These are phyloP conservation scores for Telfairia occidentalis DNA, from an alignment of 331 rosid species.

Conservation along the genomic window DNA sequence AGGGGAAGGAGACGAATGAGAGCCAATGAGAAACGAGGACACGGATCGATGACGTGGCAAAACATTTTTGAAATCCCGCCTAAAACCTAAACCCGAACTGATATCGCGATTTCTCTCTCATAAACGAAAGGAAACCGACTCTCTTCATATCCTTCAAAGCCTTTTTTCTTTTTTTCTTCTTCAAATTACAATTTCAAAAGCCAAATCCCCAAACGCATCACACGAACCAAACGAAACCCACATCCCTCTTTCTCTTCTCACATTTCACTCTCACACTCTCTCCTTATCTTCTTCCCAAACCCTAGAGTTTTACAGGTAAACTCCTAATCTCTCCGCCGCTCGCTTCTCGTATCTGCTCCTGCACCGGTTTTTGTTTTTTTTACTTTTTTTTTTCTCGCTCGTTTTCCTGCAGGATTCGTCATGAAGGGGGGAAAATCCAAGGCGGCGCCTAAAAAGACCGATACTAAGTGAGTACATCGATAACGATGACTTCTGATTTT, in stretches of 20 bases:
- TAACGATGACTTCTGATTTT: rapidly evolving
- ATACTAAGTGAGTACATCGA: constrained; percentile 30
- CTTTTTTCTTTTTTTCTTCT: no score
- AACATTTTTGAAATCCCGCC: constrained; percentile 72
- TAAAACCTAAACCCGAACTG: constrained; percentile 60
- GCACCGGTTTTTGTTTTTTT: background rate
- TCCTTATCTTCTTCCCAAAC: constrained; percentile 9
- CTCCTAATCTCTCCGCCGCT: background rate
- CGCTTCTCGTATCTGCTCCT: background rate
- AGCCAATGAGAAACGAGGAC: constrained; percentile 7
- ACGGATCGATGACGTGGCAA: constrained; percentile 55
- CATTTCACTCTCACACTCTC: background rate
- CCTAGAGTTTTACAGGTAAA: background rate
- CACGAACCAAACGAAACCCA: background rate
- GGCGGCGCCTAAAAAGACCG: constrained; percentile 39
- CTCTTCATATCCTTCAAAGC: background rate
- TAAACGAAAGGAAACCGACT: constrained; percentile 6
- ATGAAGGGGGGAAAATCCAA: constrained; percentile 63
- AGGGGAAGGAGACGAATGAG: rapidly evolving
- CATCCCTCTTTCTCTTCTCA: background rate
- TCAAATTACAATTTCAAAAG: no score
- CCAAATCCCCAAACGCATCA: background rate
- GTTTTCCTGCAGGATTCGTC: constrained; percentile 9
- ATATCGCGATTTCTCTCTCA: constrained; percentile 14
- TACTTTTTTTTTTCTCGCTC: background rate